phyloP scores from a whole-genome alignment of 371 early-diverging fungal species.

The Mucor circinelloides region DNA sequence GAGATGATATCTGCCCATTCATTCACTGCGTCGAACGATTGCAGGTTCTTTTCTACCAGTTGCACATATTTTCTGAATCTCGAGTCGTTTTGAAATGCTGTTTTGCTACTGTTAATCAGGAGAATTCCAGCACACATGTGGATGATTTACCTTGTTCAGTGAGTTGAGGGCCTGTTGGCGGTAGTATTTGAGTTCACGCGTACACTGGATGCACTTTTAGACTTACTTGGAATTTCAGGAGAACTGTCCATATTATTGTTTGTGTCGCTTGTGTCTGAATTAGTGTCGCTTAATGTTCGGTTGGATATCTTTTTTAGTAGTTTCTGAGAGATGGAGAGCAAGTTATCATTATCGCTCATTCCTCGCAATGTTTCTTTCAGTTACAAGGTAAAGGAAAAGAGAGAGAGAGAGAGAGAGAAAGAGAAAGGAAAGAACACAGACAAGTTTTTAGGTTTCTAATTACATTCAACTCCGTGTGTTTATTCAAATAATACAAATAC shows the following conservation, averaged over 20 bases:
- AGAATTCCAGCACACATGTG: background rate
- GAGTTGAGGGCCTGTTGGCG: conserved; percentile 4
- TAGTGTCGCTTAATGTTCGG: conserved; percentile 18
- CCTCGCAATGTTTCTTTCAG: background rate
- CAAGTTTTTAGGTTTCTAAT: background rate
- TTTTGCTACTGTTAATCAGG: background rate
- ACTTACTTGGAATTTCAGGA: conserved; percentile 21
- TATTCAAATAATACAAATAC: background rate
- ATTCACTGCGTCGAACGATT: conserved; percentile 89
- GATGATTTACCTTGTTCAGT: conserved; percentile 15
- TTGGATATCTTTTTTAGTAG: conserved; percentile 32
- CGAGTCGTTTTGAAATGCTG: conserved; percentile 59
- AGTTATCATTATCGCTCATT: conserved; percentile 29
- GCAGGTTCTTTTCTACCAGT: conserved; percentile 82
- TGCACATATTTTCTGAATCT: conserved; percentile 81
- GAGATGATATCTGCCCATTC: conserved; percentile 97
- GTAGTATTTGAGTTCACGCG: background rate
- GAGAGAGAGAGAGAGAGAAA: background rate
- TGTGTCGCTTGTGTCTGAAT: conserved; percentile 1
- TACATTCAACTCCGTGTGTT: background rate
- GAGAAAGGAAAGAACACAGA: background rate
- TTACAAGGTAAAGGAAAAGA: background rate
- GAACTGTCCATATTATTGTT: conserved; percentile 19
- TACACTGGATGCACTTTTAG: background rate
- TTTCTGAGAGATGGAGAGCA: conserved; percentile 33